These are phyloP conservation scores for Cyclotella choctawhatcheeana DNA, from an alignment of 108 stramenopile species.

Conservation along the genomic window DNA sequence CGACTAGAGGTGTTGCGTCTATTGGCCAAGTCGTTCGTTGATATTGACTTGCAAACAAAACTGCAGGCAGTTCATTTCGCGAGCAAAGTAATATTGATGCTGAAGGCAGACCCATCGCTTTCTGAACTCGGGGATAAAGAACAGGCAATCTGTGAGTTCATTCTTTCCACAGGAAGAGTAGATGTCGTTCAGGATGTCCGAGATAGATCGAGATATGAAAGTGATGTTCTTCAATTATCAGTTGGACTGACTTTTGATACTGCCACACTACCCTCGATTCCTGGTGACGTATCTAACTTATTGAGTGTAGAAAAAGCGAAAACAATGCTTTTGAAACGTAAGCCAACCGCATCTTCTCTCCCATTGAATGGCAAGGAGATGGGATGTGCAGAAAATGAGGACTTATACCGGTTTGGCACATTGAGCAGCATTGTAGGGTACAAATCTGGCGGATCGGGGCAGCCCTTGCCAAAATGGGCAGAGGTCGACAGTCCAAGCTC, in stretches of 20 bases:
- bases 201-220: conserved; percentile 94
- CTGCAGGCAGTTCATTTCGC: conserved; percentile 94
- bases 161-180: conserved; percentile 92
- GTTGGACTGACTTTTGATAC: conserved; percentile 65
- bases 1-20: conserved; percentile 87
- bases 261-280: conserved; percentile 39
- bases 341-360: conserved; percentile 68
- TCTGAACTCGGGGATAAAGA: conserved; percentile 26
- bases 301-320: conserved; percentile 57
- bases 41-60: conserved; percentile 76
- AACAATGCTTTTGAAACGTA: conserved; percentile 56
- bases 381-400: conserved; percentile 34
- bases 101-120: conserved; percentile 22
- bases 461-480: conserved; percentile 89
- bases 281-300: conserved; percentile 20
- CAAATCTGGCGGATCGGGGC: conserved; percentile 73
- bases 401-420: conserved; percentile 83
- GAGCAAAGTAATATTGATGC: conserved; percentile 72
- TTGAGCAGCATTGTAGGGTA: conserved; percentile 79
- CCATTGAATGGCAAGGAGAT: conserved; percentile 55
- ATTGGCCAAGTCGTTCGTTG: conserved; percentile 75
- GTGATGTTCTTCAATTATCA: conserved; percentile 70
- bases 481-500: conserved; percentile 70
- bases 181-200: conserved; percentile 94
- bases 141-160: conserved; percentile 78